Evolutionary conservation across 192 early-diverging fungal genomes (phyloP), one percentile per base, ranked within the genome.

Genomic region (Backusella sp.): DNA sequence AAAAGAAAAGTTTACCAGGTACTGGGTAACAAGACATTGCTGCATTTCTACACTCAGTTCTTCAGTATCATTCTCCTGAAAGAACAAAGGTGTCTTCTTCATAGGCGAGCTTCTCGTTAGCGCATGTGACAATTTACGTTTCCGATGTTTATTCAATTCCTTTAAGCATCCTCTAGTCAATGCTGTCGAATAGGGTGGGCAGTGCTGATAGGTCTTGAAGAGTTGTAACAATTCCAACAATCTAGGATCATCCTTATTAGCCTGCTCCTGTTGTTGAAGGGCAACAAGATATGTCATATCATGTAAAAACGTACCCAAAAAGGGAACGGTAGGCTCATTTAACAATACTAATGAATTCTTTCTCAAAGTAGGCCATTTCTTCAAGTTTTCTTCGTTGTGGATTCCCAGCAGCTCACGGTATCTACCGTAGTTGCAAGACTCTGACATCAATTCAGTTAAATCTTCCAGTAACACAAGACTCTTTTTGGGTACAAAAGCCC

Each of bases 261-360:
- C 79, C 34, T 86, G 35, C 19, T 73, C n/a, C 17, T 73, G 49
- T 36, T 73, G 49, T 17, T 73, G 49, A n/a, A 66, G 62, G 3
- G 90, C 91, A 14, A 90, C 68, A 32, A 93, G 79, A 80, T 93
- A 94, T 6, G 92, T 92, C 49, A 90, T 86, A 65, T 94, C 93
- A 81, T 92, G 91, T 21, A 93, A 89, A 80, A 92, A 89, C 0
- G 91, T 85, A 26, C 93, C 93, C 37, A 94, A 73, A 79, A 90
- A 94, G 1, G 93, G 93, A 11, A 94, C 88, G 59, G 83, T 87
- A 1, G 93, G 91, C 62, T 90, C 73, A 74, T 32, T 42, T 30
- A 72, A 28, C 26, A 30, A 1, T 2, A 62, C 26, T 1, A 71
- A 71, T 8, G 70, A 32, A 28, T 71, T 49, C 5, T 71, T 71